Evolutionary conservation across 257 asterid species (phyloP).

Genomic region (Solanum ossicruentum): DNA sequence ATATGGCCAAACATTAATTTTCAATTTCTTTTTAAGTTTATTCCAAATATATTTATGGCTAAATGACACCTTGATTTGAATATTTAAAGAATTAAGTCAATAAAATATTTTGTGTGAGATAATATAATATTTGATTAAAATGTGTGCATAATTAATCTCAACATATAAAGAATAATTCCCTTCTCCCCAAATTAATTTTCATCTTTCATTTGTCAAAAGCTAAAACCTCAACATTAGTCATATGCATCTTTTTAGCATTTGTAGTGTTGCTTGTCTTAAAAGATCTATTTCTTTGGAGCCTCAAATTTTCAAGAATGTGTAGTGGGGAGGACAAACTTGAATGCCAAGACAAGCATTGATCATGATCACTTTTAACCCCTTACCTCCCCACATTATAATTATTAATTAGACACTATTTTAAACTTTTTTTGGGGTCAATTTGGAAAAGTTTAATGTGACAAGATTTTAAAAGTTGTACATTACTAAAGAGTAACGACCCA

Average conservation of each 20-base stretch:
- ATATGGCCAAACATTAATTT: no score
- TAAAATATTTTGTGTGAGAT: no score
- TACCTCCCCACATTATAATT: background rate
- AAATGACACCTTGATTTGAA: background rate
- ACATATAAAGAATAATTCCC: background rate
- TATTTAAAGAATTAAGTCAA: no score
- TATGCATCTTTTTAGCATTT: background rate
- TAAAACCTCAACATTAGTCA: background rate
- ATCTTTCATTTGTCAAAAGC: background rate
- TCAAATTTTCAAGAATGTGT: background rate
- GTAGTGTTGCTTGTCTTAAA: slow-evolving; percentile 12
- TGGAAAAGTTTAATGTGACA: background rate
- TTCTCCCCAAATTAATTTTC: background rate
- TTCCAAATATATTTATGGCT: no score
- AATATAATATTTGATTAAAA: background rate
- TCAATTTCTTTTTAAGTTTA: no score
- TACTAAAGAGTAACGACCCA: no score
- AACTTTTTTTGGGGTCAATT: background rate
- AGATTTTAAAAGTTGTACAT: background rate
- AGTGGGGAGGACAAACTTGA: slow-evolving; percentile 6
- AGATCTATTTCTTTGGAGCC: background rate
- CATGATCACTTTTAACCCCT: background rate
- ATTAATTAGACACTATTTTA: background rate
- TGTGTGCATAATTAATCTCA: background rate
- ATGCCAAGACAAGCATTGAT: slow-evolving; percentile 3